Evolutionary conservation across 139 green algal genomes (phyloP).

Genomic region (Chlorella sp.): DNA sequence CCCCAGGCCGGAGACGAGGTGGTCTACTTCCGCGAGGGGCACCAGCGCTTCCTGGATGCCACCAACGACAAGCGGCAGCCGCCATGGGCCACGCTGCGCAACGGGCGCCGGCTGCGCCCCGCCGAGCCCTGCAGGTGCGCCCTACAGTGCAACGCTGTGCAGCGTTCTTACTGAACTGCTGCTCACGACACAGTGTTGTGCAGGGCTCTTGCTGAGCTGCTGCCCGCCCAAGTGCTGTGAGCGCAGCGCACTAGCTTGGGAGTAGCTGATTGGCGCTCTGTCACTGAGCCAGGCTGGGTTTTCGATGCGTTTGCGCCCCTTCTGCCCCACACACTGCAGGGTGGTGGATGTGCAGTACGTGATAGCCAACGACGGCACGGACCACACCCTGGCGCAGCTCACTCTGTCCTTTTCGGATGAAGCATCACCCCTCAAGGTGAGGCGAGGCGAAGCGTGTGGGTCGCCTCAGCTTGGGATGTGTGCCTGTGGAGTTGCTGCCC

Average conservation of each 20-base stretch:
- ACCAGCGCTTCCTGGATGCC: slow-evolving; percentile 40
- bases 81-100: slow-evolving; percentile 45
- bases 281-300: no score
- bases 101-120: slow-evolving; percentile 43
- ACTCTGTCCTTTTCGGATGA: slow-evolving; percentile 30
- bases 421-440: slow-evolving; percentile 27
- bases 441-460: background rate
- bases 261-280: no score
- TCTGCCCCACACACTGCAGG: background rate
- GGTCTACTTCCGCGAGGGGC: slow-evolving; percentile 71
- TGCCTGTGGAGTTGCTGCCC: no score
- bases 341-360: slow-evolving; percentile 58
- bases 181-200: no score
- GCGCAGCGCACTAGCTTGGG: no score
- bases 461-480: background rate
- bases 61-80: slow-evolving; percentile 48
- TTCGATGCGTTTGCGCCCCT: no score
- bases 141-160: background rate
- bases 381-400: slow-evolving; percentile 29
- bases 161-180: background rate
- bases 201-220: no score
- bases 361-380: slow-evolving; percentile 46
- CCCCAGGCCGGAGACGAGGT: slow-evolving; percentile 64
- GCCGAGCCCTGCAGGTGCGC: slow-evolving; percentile 53
- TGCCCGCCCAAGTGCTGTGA: no score